Conservation (phyloP, 208 protist genomes). For the Angomonas desouzai region DNA sequence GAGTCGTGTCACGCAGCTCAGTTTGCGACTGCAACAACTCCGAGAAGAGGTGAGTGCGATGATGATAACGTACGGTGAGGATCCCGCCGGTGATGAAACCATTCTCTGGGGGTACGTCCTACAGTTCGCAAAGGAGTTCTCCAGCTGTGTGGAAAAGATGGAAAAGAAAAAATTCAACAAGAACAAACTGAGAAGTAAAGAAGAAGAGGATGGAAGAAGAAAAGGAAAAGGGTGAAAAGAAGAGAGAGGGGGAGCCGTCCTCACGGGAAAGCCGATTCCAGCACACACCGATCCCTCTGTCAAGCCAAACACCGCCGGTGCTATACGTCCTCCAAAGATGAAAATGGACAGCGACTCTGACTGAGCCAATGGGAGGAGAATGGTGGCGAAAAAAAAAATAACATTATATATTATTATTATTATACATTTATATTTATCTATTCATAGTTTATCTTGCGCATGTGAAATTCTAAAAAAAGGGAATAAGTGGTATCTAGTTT, state of each 20-base stretch:
- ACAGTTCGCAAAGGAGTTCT: slow-evolving; percentile 49
- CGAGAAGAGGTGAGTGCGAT: slow-evolving; percentile 63
- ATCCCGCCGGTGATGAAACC: slow-evolving; percentile 53
- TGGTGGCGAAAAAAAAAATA: slow-evolving; percentile 9
- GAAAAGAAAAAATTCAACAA: slow-evolving; percentile 22
- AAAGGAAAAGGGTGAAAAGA: background rate
- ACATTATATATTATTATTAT: slow-evolving; percentile 8
- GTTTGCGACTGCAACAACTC: slow-evolving; percentile 54
- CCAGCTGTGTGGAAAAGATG: slow-evolving; percentile 31
- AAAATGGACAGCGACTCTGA: slow-evolving; percentile 4
- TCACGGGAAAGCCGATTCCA: background rate
- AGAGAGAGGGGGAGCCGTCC: background rate
- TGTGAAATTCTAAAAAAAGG: too few species aligned
- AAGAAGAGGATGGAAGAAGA: slow-evolving; percentile 12
- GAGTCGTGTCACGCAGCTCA: slow-evolving; percentile 37
- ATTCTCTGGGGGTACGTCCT: slow-evolving; percentile 53
- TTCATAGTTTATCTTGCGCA: too few species aligned
- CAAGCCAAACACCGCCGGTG: background rate
- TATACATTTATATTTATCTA: background rate
- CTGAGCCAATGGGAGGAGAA: too few species aligned
- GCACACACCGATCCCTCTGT: background rate
- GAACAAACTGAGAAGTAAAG: slow-evolving; percentile 12
- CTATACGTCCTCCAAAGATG: background rate
- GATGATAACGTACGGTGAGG: slow-evolving; percentile 73
- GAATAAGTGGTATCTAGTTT: too few species aligned